Evolutionary conservation across 345 rosid species (phyloP).

Genomic region (Melaleuca quinquenervia): DNA sequence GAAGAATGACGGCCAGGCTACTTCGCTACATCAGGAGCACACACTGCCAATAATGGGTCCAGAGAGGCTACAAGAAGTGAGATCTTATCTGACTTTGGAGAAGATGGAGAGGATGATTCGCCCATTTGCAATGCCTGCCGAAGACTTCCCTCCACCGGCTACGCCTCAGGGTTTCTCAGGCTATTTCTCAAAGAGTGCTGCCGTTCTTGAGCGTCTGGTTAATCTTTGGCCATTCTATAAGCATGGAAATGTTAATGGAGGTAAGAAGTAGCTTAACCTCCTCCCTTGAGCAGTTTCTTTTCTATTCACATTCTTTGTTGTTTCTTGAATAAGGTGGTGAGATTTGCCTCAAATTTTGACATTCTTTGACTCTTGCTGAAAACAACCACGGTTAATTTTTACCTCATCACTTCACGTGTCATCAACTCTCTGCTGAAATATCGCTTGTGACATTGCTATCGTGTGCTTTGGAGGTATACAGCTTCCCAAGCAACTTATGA

Average conservation of each 20-base stretch:
- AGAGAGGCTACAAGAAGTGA: constrained; percentile 90
- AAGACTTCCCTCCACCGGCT: constrained; percentile 94
- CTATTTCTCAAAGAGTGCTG: constrained; percentile 87
- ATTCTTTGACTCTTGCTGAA: neutral
- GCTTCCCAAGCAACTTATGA: neutral
- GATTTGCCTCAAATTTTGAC: neutral
- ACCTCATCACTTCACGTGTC: neutral
- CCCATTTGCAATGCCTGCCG: constrained; percentile 96
- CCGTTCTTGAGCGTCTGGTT: constrained; percentile 73
- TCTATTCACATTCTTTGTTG: neutral
- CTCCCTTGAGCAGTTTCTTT: neutral
- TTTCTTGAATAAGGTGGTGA: neutral
- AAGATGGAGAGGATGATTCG: constrained; percentile 92
- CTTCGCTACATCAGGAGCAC: constrained; percentile 80
- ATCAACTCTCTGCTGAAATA: neutral
- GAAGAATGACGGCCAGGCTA: constrained; percentile 60
- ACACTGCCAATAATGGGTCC: constrained; percentile 97
- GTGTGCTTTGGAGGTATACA: neutral
- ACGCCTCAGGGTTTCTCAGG: constrained; percentile 91
- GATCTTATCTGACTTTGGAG: constrained; percentile 74
- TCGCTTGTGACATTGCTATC: neutral
- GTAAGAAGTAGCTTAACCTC: constrained; percentile 9
- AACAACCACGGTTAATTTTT: neutral
- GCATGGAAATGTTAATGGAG: constrained; percentile 30
- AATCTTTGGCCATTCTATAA: constrained; percentile 76